Percentiles rank a stretch among this genome's conserved stretches.
Evolutionary conservation across 2,329 filamentous ascomycete genomes (phyloP).

Genomic region (Myrmaecium sp.): DNA sequence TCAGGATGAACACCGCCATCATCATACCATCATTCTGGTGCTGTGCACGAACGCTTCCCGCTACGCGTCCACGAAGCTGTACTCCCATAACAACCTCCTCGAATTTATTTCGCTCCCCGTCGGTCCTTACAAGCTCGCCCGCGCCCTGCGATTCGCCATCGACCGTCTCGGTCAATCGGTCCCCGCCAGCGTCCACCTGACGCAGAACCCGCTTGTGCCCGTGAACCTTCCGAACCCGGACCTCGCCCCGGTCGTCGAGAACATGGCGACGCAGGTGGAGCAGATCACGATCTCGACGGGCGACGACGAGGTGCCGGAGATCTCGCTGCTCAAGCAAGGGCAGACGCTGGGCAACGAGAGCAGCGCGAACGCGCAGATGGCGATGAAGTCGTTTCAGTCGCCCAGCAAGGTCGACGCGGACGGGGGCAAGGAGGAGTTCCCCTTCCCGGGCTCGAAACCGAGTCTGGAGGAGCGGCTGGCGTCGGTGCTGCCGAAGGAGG

Average conservation of each 20-base stretch:
- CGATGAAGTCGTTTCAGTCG: constrained; percentile 4
- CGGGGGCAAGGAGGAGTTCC: constrained; percentile 5
- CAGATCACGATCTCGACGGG: constrained; percentile 5
- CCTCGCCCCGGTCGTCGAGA: constrained; percentile 1
- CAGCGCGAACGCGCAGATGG: constrained; percentile 9
- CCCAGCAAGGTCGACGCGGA: constrained; percentile 1
- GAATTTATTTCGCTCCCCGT: constrained; percentile 22
- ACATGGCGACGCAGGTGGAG: constrained; percentile 4
- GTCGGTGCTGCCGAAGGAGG: no score
- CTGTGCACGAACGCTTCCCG: constrained; percentile 19
- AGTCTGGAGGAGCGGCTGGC: not conserved
- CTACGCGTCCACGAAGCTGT: not conserved
- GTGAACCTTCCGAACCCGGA: constrained; percentile 1
- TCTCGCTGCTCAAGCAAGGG: constrained; percentile 7
- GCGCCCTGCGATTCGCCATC: constrained; percentile 16
- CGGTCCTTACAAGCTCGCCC: constrained; percentile 23
- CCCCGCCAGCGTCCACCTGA: constrained; percentile 3
- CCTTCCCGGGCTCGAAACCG: constrained; percentile 4
- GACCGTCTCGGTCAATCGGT: constrained; percentile 5
- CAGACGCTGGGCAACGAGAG: constrained; percentile 7
- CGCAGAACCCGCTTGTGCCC: constrained; percentile 1
- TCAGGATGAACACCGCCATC: not conserved
- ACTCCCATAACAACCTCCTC: constrained; percentile 6
- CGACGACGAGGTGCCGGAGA: constrained; percentile 3
- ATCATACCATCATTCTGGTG: constrained; percentile 13